Percentiles rank a stretch among this genome's conserved stretches.
phyloP scores from a whole-genome alignment of 768 basidiomycete species.

The Pulveroboletus sp. region DNA sequence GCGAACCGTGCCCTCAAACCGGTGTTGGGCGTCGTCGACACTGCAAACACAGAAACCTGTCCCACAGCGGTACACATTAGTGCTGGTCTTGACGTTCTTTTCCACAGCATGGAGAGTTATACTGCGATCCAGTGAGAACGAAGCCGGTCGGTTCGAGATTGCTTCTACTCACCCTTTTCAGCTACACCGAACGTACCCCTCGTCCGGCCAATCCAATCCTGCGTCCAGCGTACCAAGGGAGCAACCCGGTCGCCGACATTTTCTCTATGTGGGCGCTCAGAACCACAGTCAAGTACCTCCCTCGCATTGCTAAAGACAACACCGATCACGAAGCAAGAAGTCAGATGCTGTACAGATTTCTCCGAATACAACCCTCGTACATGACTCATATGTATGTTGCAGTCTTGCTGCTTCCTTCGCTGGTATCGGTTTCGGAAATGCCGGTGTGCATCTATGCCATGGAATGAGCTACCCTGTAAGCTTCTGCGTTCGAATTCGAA shows the following conservation, averaged over 20 bases:
- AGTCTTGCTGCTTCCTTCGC: slow-evolving; percentile 92
- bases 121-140: slow-evolving; percentile 81
- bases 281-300: slow-evolving; percentile 85
- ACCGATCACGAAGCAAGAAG: slow-evolving; percentile 79
- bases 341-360: slow-evolving; percentile 76
- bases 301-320: slow-evolving; percentile 74
- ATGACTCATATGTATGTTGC: not conserved
- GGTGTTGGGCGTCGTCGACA: slow-evolving; percentile 81
- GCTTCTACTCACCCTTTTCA: slow-evolving; percentile 26
- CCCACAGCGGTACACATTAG: slow-evolving; percentile 91
- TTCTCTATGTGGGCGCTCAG: slow-evolving; percentile 93
- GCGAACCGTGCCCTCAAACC: slow-evolving; percentile 90
- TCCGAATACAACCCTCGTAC: not conserved
- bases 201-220: slow-evolving; percentile 87
- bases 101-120: slow-evolving; percentile 94
- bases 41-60: slow-evolving; percentile 86
- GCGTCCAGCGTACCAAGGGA: slow-evolving; percentile 90
- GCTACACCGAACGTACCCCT: slow-evolving; percentile 88
- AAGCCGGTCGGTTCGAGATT: not conserved
- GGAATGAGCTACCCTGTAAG: slow-evolving; percentile 85
- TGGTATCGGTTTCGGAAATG: slow-evolving; percentile 93
- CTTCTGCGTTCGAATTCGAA: slow-evolving; percentile 6
- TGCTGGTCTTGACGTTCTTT: slow-evolving; percentile 91
- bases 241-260: slow-evolving; percentile 92
- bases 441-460: slow-evolving; percentile 87